Percentiles rank a stretch among this genome's conserved stretches.
Evolutionary conservation across 1,284 basidiomycete species (phyloP).

Genomic region (Phylloboletellus chloephorus): DNA sequence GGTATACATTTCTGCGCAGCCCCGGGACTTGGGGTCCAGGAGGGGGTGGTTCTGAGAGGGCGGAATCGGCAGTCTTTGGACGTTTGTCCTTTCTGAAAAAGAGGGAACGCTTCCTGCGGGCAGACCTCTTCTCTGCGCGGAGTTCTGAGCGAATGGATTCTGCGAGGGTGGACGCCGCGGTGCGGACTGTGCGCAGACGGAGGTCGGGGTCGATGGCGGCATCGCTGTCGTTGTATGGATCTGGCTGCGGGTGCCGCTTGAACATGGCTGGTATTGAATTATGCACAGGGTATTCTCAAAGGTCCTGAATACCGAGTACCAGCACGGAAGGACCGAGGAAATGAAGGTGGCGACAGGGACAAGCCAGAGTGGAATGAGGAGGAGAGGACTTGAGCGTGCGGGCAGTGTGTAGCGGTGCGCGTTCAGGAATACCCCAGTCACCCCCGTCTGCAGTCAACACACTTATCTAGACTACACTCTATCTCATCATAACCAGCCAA

Average conservation of each 20-base stretch:
- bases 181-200: conserved; percentile 80
- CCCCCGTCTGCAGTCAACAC: no score
- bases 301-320: conserved; percentile 19
- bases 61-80: conserved; percentile 33
- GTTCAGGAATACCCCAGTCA: no score
- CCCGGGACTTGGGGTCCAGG: conserved; percentile 40
- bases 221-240: conserved; percentile 46
- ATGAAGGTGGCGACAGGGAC: background rate
- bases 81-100: conserved; percentile 57
- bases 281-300: conserved; percentile 14
- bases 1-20: conserved; percentile 69
- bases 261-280: conserved; percentile 20
- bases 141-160: conserved; percentile 79
- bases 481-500: no score
- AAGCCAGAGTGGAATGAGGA: no score
- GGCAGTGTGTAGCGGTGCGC: no score
- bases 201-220: conserved; percentile 74
- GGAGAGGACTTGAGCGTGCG: no score
- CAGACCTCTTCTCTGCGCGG: conserved; percentile 58
- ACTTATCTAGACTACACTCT: no score
- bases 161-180: conserved; percentile 83
- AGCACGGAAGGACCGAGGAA: conserved; percentile 21
- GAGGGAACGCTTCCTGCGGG: conserved; percentile 47
- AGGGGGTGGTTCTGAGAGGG: conserved; percentile 13
- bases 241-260: conserved; percentile 25